Evolutionary conservation across 768 basidiomycete species (phyloP).

Genomic region (Cantharellus cinnabarinus): DNA sequence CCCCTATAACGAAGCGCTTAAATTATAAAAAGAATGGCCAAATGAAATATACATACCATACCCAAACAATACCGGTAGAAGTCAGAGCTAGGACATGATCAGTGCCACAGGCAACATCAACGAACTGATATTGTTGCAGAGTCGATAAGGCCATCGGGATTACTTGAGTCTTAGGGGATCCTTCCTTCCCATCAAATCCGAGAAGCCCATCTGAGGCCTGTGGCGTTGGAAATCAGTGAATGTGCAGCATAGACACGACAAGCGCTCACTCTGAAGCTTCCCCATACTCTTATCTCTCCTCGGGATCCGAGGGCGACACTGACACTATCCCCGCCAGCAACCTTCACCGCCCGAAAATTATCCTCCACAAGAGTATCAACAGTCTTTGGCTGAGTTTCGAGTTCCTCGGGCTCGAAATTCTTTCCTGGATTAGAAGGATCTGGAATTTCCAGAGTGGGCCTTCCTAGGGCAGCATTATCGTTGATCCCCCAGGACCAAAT

Average conservation of each 20-base stretch:
- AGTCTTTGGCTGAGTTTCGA: slow-evolving; percentile 20
- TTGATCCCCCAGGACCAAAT: slow-evolving; percentile 29
- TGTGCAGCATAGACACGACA: background rate
- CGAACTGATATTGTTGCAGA: slow-evolving; percentile 27
- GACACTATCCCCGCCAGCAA: slow-evolving; percentile 75
- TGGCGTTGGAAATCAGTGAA: background rate
- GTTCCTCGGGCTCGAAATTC: slow-evolving; percentile 17
- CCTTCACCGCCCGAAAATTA: slow-evolving; percentile 62
- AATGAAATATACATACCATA: slow-evolving; percentile 25
- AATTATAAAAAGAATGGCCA: background rate
- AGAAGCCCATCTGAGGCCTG: slow-evolving; percentile 41
- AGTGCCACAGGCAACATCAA: slow-evolving; percentile 57
- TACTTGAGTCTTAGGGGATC: slow-evolving; percentile 46
- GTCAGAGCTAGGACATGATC: slow-evolving; percentile 86
- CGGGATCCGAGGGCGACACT: slow-evolving; percentile 63
- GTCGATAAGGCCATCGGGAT: slow-evolving; percentile 24
- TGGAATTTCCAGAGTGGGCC: slow-evolving; percentile 16
- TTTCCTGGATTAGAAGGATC: slow-evolving; percentile 14
- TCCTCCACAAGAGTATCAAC: slow-evolving; percentile 42
- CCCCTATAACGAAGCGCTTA: slow-evolving; percentile 20
- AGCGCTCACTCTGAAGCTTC: slow-evolving; percentile 55
- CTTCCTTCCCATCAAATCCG: slow-evolving; percentile 43
- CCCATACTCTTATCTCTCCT: slow-evolving; percentile 78
- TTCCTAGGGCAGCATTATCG: slow-evolving; percentile 20
- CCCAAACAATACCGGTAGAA: slow-evolving; percentile 66